Evolutionary conservation across 352 stramenopile species (phyloP).

Genomic region (Globisporangium mamillatum): DNA sequence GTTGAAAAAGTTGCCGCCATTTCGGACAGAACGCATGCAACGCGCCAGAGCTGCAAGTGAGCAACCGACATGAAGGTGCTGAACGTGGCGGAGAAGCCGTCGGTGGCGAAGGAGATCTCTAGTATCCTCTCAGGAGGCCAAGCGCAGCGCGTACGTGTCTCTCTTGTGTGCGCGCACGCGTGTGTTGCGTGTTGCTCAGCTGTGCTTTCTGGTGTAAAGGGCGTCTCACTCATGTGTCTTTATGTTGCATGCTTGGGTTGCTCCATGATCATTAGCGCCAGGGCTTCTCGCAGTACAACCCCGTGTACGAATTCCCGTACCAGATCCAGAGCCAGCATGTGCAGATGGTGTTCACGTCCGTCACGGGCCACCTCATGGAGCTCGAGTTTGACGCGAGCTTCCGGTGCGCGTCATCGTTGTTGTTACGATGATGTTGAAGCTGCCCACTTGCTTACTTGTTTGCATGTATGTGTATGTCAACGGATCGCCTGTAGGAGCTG

Average conservation of each 20-base stretch:
- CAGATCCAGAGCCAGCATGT: slow-evolving; percentile 79
- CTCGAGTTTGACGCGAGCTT: slow-evolving; percentile 91
- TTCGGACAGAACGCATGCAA: slow-evolving; percentile 10
- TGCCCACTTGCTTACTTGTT: not conserved
- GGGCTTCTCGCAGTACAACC: slow-evolving; percentile 87
- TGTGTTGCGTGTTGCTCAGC: slow-evolving; percentile 1
- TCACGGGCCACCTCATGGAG: slow-evolving; percentile 98
- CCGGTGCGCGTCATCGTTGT: slow-evolving; percentile 30
- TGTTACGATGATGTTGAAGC: not conserved
- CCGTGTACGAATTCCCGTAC: slow-evolving; percentile 91
- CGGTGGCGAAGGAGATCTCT: slow-evolving; percentile 97
- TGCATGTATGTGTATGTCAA: slow-evolving; percentile 36
- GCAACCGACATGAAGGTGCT: slow-evolving; percentile 76
- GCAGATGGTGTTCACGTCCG: slow-evolving; percentile 94
- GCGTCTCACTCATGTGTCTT: not conserved
- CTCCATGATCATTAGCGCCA: slow-evolving; percentile 32
- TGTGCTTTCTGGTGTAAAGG: not conserved
- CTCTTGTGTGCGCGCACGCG: slow-evolving; percentile 1
- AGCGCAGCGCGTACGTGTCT: slow-evolving; percentile 49
- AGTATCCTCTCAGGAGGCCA: slow-evolving; percentile 87
- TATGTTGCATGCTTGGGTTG: not conserved
- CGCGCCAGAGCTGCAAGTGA: slow-evolving; percentile 6
- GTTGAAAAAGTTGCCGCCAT: slow-evolving; percentile 11
- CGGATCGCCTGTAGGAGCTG: slow-evolving; percentile 78
- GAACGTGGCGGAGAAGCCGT: slow-evolving; percentile 99